A percentile compares a stretch with the other conserved stretches of the same genome.
phyloP scores from a whole-genome alignment of 257 asterid species.

The Scutellaria minor region DNA sequence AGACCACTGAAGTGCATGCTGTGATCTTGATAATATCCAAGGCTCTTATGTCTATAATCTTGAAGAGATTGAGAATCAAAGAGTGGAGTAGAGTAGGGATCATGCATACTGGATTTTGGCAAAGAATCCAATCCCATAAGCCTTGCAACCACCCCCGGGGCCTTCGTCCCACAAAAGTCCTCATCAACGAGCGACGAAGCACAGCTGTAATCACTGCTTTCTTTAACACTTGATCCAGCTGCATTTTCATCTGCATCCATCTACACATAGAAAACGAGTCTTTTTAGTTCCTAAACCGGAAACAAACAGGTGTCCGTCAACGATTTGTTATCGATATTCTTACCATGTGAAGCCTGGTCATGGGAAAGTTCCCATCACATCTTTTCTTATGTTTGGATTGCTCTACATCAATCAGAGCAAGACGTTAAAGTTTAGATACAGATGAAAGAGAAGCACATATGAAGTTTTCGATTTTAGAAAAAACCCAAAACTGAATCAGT shows the following conservation, averaged over 20 bases:
- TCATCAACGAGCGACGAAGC: slow-evolving; percentile 83
- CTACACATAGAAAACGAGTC: slow-evolving; percentile 38
- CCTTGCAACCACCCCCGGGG: slow-evolving; percentile 90
- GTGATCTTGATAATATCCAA: slow-evolving; percentile 44
- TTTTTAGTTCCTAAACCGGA: slow-evolving; percentile 8
- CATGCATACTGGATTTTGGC: slow-evolving; percentile 62
- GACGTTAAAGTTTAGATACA: background rate
- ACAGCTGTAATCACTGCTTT: slow-evolving; percentile 73
- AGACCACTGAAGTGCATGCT: slow-evolving; percentile 44
- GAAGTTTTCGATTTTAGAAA: background rate
- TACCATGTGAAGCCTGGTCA: slow-evolving; percentile 65
- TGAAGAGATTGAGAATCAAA: slow-evolving; percentile 58
- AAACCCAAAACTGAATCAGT: background rate
- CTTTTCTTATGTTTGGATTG: slow-evolving; percentile 85
- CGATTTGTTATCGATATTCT: slow-evolving; percentile 15
- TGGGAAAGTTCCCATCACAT: slow-evolving; percentile 67
- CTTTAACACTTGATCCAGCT: slow-evolving; percentile 61
- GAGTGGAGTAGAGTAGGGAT: slow-evolving; percentile 62
- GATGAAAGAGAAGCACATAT: background rate
- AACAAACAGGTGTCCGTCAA: background rate
- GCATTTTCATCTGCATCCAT: slow-evolving; percentile 63
- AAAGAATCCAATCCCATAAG: slow-evolving; percentile 93
- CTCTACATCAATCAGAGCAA: slow-evolving; percentile 49
- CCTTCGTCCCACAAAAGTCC: slow-evolving; percentile 55
- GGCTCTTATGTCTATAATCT: slow-evolving; percentile 40